Conservation (phyloP, 129 eudicot species). For the Ambrosia trifida region DNA sequence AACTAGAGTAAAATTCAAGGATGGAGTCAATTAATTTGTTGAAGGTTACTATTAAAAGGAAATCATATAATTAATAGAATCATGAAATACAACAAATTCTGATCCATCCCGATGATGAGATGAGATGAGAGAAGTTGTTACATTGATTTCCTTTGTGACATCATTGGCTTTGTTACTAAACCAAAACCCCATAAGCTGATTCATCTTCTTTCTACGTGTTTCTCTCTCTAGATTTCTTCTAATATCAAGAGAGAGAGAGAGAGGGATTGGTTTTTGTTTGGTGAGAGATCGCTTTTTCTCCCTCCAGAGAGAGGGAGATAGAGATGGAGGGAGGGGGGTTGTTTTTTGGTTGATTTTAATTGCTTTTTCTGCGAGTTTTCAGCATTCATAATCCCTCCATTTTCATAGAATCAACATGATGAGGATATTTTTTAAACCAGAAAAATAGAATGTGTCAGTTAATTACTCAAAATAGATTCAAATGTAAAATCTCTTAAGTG, state of each 20-base stretch:
- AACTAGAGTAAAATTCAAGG: too few species aligned
- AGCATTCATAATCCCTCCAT: slow-evolving; percentile 9
- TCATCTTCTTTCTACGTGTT: slow-evolving; percentile 1
- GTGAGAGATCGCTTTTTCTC: background rate
- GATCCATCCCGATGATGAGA: background rate
- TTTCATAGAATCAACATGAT: too few species aligned
- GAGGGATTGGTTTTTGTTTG: background rate
- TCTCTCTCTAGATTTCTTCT: slow-evolving; percentile 16
- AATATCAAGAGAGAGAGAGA: background rate
- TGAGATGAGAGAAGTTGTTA: background rate
- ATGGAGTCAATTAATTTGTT: too few species aligned
- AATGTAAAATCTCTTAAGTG: too few species aligned
- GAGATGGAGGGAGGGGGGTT: background rate
- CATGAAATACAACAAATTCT: background rate
- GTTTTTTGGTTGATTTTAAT: too few species aligned
- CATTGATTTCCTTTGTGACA: slow-evolving; percentile 15
- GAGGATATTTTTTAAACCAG: too few species aligned
- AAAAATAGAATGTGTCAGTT: too few species aligned
- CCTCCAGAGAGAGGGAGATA: background rate
- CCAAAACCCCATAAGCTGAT: slow-evolving; percentile 19
- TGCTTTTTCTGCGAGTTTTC: slow-evolving; percentile 6
- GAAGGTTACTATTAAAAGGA: background rate
- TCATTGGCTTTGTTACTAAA: slow-evolving; percentile 23
- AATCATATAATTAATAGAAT: background rate
- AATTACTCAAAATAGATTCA: too few species aligned